phyloP scores from a whole-genome alignment of 768 basidiomycete genomes.

The Ephemerocybe angulata region DNA sequence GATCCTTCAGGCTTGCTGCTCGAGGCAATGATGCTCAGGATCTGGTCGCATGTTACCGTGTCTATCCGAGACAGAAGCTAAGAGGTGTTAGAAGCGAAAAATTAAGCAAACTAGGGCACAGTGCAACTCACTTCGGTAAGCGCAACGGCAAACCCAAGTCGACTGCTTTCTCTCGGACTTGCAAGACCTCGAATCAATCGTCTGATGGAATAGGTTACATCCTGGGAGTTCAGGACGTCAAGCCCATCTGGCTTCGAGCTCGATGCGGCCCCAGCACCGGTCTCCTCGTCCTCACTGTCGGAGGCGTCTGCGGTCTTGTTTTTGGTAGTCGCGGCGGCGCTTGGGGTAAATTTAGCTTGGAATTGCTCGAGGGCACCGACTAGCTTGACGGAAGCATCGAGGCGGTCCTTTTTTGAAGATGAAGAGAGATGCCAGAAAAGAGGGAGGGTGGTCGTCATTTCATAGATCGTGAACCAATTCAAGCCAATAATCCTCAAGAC shows the following conservation, averaged over 20 bases:
- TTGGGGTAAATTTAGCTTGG: slow-evolving; percentile 61
- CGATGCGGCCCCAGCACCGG: slow-evolving; percentile 26
- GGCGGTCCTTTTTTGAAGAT: slow-evolving; percentile 68
- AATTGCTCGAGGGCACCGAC: slow-evolving; percentile 80
- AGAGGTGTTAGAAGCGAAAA: slow-evolving; percentile 6
- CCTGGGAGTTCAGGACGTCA: slow-evolving; percentile 75
- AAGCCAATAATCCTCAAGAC: not conserved
- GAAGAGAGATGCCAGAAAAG: slow-evolving; percentile 95
- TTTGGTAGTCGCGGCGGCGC: slow-evolving; percentile 10
- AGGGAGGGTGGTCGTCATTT: slow-evolving; percentile 83
- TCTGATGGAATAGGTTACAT: slow-evolving; percentile 90
- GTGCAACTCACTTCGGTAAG: slow-evolving; percentile 75
- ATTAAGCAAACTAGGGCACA: slow-evolving; percentile 3
- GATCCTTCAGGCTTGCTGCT: slow-evolving; percentile 68
- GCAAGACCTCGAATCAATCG: slow-evolving; percentile 84
- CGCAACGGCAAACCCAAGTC: slow-evolving; percentile 93
- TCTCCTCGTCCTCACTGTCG: slow-evolving; percentile 42
- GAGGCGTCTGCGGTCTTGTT: slow-evolving; percentile 28
- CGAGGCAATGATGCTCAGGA: slow-evolving; percentile 71
- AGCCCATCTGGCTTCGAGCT: slow-evolving; percentile 39
- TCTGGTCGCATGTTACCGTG: slow-evolving; percentile 74
- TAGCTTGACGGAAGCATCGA: slow-evolving; percentile 85
- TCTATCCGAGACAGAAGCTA: slow-evolving; percentile 77
- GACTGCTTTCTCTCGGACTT: slow-evolving; percentile 88
- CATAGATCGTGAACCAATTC: not conserved